These are phyloP conservation scores for Biscogniauxia mediterranea DNA, from an alignment of 2,329 filamentous ascomycete species.

Conservation along the genomic window DNA sequence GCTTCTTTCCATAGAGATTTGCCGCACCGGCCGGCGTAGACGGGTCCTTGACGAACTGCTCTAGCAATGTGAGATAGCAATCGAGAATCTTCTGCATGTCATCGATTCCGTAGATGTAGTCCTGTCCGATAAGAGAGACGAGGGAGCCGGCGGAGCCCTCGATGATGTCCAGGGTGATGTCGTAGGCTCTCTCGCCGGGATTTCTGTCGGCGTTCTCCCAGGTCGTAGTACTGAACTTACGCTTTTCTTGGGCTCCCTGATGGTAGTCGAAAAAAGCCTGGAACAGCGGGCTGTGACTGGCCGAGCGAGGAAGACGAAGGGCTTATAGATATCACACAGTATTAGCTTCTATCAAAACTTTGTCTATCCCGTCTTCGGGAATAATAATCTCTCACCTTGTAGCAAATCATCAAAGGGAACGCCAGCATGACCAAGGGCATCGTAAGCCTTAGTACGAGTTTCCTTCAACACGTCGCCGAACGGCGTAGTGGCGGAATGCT, in stretches of 20 bases:
- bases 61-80: too few relatives aligned
- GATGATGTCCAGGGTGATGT: slow-evolving; percentile 10
- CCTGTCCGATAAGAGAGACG: too few relatives aligned
- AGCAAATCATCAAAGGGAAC: slow-evolving; percentile 47
- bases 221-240: slow-evolving; percentile 4
- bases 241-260: slow-evolving; percentile 28
- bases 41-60: too few relatives aligned
- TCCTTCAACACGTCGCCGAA: neutral
- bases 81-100: neutral
- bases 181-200: slow-evolving; percentile 14
- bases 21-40: too few relatives aligned
- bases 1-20: too few relatives aligned
- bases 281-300: slow-evolving; percentile 40
- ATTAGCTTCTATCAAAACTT: neutral
- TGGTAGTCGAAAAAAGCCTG: slow-evolving; percentile 49
- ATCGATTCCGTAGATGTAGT: neutral
- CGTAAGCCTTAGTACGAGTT: neutral
- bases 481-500: neutral
- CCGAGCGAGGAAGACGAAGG: slow-evolving; percentile 34
- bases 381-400: slow-evolving; percentile 33
- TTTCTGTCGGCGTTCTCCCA: slow-evolving; percentile 12
- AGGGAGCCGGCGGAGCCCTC: neutral
- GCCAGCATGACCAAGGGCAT: slow-evolving; percentile 37
- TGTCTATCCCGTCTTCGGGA: neutral
- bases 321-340: too few relatives aligned